These are phyloP conservation scores for Picea sitchensis DNA, from an alignment of 75 land plant species.

Conservation along the genomic window DNA sequence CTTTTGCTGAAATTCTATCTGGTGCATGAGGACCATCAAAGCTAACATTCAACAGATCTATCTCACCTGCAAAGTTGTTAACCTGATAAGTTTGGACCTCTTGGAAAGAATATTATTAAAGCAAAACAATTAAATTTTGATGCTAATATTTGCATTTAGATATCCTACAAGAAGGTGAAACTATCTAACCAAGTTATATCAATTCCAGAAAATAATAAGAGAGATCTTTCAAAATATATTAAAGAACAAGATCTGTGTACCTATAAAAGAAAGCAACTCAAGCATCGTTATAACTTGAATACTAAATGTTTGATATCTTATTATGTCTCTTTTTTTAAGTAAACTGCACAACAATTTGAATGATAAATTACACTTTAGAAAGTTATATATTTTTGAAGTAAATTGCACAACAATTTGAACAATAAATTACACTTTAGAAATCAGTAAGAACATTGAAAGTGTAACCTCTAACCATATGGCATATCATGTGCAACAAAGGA, in stretches of 20 bases:
- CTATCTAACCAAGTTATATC: background rate
- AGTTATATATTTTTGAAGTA: background rate
- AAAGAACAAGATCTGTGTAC: no score
- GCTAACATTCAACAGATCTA: slow-evolving; percentile 95
- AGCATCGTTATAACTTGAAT: no score
- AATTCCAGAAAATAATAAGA: no score
- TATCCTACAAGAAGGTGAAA: background rate
- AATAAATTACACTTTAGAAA: background rate
- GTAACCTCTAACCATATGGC: no score
- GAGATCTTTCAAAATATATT: no score
- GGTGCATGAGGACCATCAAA: slow-evolving; percentile 92
- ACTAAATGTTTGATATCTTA: background rate
- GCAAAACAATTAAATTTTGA: background rate
- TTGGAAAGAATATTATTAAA: background rate
- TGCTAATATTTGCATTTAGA: background rate
- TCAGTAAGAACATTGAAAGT: no score
- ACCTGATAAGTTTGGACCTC: background rate
- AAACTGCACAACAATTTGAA: slow-evolving; percentile 1
- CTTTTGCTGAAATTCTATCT: slow-evolving; percentile 80
- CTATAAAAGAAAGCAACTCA: no score
- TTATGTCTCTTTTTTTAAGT: background rate
- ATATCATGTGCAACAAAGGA: no score
- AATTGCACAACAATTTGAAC: background rate
- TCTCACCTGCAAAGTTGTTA: slow-evolving; percentile 50
- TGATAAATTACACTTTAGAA: background rate